Percentiles rank a stretch among this genome's conserved stretches.
phyloP scores from a whole-genome alignment of 768 basidiomycete genomes.

The Rhodotorula taiwanensis region DNA sequence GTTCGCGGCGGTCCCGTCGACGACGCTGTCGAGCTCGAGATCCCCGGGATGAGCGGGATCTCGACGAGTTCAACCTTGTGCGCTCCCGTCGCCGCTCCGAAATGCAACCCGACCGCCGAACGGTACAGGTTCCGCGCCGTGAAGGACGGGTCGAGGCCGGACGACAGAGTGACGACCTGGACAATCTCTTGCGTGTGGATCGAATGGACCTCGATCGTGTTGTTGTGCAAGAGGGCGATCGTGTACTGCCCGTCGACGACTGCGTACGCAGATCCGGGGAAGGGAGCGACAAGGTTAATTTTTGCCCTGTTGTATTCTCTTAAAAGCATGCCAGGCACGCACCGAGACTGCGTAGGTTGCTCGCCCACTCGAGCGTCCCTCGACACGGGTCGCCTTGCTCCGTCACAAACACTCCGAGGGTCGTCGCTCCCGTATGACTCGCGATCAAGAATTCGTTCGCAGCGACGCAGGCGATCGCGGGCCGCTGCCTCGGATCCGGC shows the following conservation, averaged over 20 bases:
- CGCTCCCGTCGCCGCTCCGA: conserved; percentile 13
- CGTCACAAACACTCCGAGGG: conserved; percentile 79
- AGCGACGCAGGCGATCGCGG: conserved; percentile 66
- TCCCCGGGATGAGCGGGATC: background rate
- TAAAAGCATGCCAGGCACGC: too few species aligned
- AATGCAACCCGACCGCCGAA: conserved; percentile 4
- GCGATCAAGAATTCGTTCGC: conserved; percentile 77
- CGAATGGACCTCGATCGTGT: conserved; percentile 72
- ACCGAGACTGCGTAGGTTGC: conserved; percentile 71
- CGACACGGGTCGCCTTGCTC: conserved; percentile 79
- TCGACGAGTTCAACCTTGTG: conserved; percentile 6
- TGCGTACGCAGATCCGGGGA: conserved; percentile 40
- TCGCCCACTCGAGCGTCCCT: conserved; percentile 79
- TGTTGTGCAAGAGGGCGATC: conserved; percentile 67
- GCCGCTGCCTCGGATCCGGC: conserved; percentile 47
- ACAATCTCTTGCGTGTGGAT: conserved; percentile 65
- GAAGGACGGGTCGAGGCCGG: background rate
- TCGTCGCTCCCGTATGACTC: conserved; percentile 72
- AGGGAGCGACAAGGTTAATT: background rate
- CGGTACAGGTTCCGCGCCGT: conserved; percentile 6
- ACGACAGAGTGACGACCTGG: conserved; percentile 54
- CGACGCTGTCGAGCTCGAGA: background rate
- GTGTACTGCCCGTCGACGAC: conserved; percentile 77
- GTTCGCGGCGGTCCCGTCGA: conserved; percentile 1
- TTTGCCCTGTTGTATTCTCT: too few species aligned